Base-by-base conservation (phyloP, 2,329 filamentous ascomycete species). In the Phoma herbarum region DNA sequence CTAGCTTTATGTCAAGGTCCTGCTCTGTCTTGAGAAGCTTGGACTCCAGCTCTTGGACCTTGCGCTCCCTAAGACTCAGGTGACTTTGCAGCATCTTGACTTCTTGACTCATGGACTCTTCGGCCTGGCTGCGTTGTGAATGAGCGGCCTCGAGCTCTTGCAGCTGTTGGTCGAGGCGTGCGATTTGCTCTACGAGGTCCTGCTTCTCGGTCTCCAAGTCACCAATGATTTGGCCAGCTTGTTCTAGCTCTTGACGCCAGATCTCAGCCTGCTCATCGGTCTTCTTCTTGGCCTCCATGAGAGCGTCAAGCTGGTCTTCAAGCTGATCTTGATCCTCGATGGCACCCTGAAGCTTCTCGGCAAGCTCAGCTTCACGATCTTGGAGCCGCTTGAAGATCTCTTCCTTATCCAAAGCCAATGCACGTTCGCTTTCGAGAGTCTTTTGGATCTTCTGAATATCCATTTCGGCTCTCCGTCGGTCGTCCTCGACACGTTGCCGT, bases 331-430 rank as follows among this genome's bases (percentile, higher is more conserved):
- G 94, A 68, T 99, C 96, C 22, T 96, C 91, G 59, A 98, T 87
- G 28, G 94, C 94, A 37, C 91, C 94, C 35, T 92, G 86, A 26
- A 99, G 85, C 79, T 98, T 97, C 71, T 99, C 96, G 51, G 90
- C 91, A 4, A 99, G 85, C 74, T 99, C 94, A 11, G 88, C 85
- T 78, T 99, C 95, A n/a, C 95, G 90, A 52, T 89, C 82, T 73
- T 97, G 95, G 22, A 99, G 83, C n/a, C 96, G 88, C 74, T 94
- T 96, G 83, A 98, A 99, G 60, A 99, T 99, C 71, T 99, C 95
- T 74, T 99, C 96, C 75, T 99, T 99, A 78, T 99, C 95, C 5
- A 99, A 82, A 1, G 95, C 95, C 41, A 99, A 83, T n/a, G 94
- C 92, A 48, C 95, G 88, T 78, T 99, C 96, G 65, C 93, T 97